These are phyloP conservation scores for Murraya paniculata DNA, from an alignment of 345 rosid species.

Conservation along the genomic window DNA sequence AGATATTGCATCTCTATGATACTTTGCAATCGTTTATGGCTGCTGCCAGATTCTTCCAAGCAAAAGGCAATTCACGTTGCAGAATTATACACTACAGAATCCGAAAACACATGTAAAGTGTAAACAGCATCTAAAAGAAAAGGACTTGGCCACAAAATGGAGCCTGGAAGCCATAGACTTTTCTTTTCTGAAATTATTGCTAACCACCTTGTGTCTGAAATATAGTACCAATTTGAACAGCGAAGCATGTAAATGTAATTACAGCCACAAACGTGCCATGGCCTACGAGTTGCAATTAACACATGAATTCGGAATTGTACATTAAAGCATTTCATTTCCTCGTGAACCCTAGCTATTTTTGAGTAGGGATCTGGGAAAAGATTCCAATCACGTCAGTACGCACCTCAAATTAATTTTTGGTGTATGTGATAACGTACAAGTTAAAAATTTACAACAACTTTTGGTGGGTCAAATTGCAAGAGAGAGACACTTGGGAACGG, in stretches of 20 bases:
- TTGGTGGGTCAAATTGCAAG: constrained; percentile 1
- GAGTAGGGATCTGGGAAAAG: not conserved
- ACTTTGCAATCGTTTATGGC: not conserved
- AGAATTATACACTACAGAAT: not conserved
- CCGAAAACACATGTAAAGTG: not conserved
- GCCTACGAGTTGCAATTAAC: not conserved
- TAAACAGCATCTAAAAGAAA: not conserved
- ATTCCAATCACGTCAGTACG: not conserved
- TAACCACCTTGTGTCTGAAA: not conserved
- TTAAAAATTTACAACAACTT: not conserved
- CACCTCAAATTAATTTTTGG: not conserved
- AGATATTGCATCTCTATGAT: not conserved
- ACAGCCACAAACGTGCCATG: not conserved
- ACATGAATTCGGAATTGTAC: not conserved
- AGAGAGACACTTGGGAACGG: not conserved
- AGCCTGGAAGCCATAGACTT: not conserved
- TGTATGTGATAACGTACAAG: not conserved
- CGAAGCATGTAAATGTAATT: not conserved
- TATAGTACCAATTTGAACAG: not conserved
- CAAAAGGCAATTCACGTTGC: not conserved
- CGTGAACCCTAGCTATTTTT: not conserved
- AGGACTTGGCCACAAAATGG: not conserved
- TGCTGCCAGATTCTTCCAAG: not conserved
- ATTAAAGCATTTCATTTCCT: not conserved
- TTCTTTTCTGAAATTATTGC: not conserved